Evolutionary conservation across 257 asterid species (phyloP), one percentile per base, ranked within the genome.

Genomic region (Solanum chmielewskii): DNA sequence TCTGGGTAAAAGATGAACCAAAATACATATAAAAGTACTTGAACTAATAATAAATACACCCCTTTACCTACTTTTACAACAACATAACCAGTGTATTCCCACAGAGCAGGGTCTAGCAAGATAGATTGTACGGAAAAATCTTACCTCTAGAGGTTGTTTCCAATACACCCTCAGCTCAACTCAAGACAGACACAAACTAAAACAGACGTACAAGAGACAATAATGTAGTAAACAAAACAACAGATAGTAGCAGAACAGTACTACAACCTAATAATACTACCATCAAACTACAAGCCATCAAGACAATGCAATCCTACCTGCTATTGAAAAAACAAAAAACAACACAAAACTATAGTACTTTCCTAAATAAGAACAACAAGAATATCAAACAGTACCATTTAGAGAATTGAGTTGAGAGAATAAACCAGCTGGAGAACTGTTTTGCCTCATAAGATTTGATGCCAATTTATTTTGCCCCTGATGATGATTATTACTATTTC

Each of bases 351-450:
- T 29, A 49, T 31, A 80, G 69, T 29, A 80, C 12, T 49, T 47
- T 31, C 68, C 85, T 5, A 47, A 80, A 29, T 62, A 80, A 47
- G 44, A 42, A 11, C 49, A 59, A 31, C 33, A 44, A 86, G 77
- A 68, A 29, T 9, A 33, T 52, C 49, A 87, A 86, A 31, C 31
- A 66, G 52, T 91, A 94, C 98, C 98, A 92, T 85, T 92, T 92
- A 92, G 95, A 86, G 93, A 59, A 85, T 84, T 84, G 89, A 88
- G 86, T 35, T 91, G 94, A 83, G 96, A 91, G 91, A 93, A 90
- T 76, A 94, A 88, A 44, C 95, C 98, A 90, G 96, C 90, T 83
- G 98, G 98, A 15, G 96, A 93, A 86, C 94, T 96, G 74, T 91
- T 94, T 69, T 96, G 98, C 88, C 98, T 92, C 93, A 87, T 39